Conservation (phyloP, 495 filamentous ascomycete species). For the Lasiosphaeriaceae sp. region DNA sequence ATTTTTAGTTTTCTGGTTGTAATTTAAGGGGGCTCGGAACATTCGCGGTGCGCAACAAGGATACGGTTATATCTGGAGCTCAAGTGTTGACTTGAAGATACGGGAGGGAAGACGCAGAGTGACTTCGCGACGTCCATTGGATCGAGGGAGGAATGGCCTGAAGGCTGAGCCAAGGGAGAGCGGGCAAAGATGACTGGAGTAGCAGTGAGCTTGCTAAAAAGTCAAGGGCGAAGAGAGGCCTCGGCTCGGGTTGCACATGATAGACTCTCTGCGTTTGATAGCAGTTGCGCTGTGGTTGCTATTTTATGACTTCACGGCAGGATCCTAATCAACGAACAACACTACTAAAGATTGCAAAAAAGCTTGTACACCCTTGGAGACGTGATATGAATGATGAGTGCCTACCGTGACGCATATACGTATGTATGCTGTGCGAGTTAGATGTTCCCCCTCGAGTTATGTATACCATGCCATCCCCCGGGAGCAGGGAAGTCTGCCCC, state of each 20-base stretch:
- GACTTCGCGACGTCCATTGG: not conserved
- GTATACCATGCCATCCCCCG: no score
- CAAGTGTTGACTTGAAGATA: not conserved
- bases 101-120: not conserved
- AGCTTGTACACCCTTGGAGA: not conserved
- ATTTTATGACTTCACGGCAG: slow-evolving; percentile 41
- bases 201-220: not conserved
- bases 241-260: not conserved
- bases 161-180: not conserved
- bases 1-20: slow-evolving; percentile 37
- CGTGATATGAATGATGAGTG: not conserved
- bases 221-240: not conserved
- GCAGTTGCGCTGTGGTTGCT: slow-evolving; percentile 29
- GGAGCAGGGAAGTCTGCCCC: no score
- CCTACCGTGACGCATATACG: no score
- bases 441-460: no score
- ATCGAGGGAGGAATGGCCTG: not conserved
- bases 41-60: not conserved
- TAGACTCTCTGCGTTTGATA: slow-evolving; percentile 21
- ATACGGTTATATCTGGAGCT: not conserved
- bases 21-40: slow-evolving; percentile 21
- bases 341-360: not conserved
- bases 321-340: slow-evolving; percentile 34
- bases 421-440: no score
- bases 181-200: not conserved